Evolutionary conservation across 2,329 filamentous ascomycete genomes (phyloP), one percentile per base, ranked within the genome.

Genomic region (Trichoderma sp.): DNA sequence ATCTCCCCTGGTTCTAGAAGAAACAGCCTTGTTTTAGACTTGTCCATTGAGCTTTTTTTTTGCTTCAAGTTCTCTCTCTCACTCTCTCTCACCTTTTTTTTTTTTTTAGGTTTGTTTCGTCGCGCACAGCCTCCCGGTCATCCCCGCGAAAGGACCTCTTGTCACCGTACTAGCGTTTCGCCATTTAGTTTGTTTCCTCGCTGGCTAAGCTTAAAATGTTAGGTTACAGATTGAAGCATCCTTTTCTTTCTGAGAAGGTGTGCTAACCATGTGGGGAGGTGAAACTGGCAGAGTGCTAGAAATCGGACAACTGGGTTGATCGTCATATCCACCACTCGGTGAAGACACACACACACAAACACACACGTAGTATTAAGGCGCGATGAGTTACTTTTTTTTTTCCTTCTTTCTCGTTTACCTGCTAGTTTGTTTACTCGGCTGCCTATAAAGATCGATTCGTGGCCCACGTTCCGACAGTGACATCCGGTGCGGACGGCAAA

Each of bases 151-250:
- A 42, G 15, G 8, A 3, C 15, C 27, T 52, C 27, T 4, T 4
- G 29, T 19, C 25, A 25, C 22, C 57, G n/a, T 60, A 52, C 45
- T 64, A 56, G 35, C 52, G 52, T 64, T 56, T 64, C 61, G 61
- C 37, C 35, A 56, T 17, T 1, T 22, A 22, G 25, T 37, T 45
- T 64, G 34, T 53, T 64, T 64, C 10, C 22, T 27, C 5, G 17
- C 48, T 64, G 27, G 35, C 50, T 64, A 64, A 54, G 60, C 60
- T 64, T 53, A 42, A 54, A 54, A 22, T 35, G 60, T 54, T 37
- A 64, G 60, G 60, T 64, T 32, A 27, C 60, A 64, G 60, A 54
- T 32, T n/a, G 5, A 32, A 22, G 22, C 32, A 13, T 39, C 45
- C 19, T 45, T 10, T 15, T 52, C n/a, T 15, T 29, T 22, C 27